Percentiles rank a stretch among this genome's conserved stretches.
Conservation (phyloP, 495 filamentous ascomycete genomes). For the Xanthoparmelia taractica region DNA sequence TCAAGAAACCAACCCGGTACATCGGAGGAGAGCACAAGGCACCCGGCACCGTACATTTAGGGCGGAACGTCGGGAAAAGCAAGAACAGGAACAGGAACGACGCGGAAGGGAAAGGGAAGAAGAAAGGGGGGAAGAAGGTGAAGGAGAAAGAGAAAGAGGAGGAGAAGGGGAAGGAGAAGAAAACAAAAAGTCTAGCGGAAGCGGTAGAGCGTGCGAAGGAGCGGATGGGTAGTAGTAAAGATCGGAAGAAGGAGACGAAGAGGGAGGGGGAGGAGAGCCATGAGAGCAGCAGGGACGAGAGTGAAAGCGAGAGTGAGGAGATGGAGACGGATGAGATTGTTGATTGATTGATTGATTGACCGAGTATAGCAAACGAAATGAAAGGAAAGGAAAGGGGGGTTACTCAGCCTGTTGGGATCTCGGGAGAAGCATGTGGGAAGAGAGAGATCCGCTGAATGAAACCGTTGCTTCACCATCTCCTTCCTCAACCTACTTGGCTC, state of each 20-base stretch:
- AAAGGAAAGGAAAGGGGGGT: too few species aligned
- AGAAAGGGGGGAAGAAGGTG: constrained; percentile 2
- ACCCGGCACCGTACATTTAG: constrained; percentile 6
- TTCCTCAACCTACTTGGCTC: too few species aligned
- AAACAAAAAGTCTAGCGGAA: background rate
- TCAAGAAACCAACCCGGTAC: constrained; percentile 15
- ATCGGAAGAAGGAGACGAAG: background rate
- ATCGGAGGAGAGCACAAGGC: background rate
- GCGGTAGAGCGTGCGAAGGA: background rate
- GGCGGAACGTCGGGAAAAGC: background rate
- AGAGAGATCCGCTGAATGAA: too few species aligned
- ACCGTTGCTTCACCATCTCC: too few species aligned
- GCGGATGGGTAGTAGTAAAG: constrained; percentile 8
- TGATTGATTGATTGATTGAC: background rate
- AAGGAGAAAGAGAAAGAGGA: background rate
- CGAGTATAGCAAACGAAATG: background rate
- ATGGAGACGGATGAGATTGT: constrained; percentile 1
- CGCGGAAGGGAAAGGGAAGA: background rate
- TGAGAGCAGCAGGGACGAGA: too few species aligned
- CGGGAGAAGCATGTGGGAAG: too few species aligned
- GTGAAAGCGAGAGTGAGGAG: background rate
- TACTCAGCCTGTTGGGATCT: too few species aligned
- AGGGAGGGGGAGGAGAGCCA: background rate
- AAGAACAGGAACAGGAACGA: too few species aligned
- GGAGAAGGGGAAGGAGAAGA: constrained; percentile 6